Base-by-base conservation (phyloP, 768 basidiomycete species). In the Tephrocybe rancida region DNA sequence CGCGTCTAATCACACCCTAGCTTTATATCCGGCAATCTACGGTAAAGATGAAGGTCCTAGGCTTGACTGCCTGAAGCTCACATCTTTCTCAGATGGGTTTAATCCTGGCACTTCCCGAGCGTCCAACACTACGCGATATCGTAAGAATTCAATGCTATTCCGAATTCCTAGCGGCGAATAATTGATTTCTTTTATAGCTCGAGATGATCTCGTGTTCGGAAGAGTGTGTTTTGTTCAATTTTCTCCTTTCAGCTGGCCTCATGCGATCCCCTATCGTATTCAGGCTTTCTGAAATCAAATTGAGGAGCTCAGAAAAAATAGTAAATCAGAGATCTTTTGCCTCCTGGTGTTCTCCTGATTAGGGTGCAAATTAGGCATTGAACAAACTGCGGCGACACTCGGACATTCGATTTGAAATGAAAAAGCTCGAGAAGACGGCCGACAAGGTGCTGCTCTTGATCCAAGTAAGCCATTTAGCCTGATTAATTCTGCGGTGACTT, bases 401-500 rank as follows among this genome's bases (percentile, higher is more conserved):
- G n/a, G 92, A 93, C 55, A 90, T 95, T 52, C 86, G 92, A 1
- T 97, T 84, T 67, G 78, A 83, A 39, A 67, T 88, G 4, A 85
- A 84, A 68, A 91, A 85, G 57, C 70, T 87, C 4, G 86, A 87
- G 41, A 85, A 79, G 57, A 79, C 86, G 0, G 68, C 76, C 3
- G 92, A 96, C 66, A 96, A 96, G 66, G 78, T 90, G 9, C 86
- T 90, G 66, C 65, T 95, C 5, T 72, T 94, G 37, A 83, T 93
- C 5, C 94, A 96, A 71, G 89, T 90, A 43, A 51, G 68, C 54
- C 3, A 13, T 26, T 39, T 43, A 9, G 38, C 22, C 14, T 27
- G 9, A 21, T 35, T 49, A 30, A 37, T n/a, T 25, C 30, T 27
- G 3, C 30, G 5, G n/a, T 32, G 24, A 48, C n/a, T 25, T 8